These are phyloP conservation scores for Aspergillus fischeri DNA, from an alignment of 2,329 filamentous ascomycete genomes.

Conservation along the genomic window DNA sequence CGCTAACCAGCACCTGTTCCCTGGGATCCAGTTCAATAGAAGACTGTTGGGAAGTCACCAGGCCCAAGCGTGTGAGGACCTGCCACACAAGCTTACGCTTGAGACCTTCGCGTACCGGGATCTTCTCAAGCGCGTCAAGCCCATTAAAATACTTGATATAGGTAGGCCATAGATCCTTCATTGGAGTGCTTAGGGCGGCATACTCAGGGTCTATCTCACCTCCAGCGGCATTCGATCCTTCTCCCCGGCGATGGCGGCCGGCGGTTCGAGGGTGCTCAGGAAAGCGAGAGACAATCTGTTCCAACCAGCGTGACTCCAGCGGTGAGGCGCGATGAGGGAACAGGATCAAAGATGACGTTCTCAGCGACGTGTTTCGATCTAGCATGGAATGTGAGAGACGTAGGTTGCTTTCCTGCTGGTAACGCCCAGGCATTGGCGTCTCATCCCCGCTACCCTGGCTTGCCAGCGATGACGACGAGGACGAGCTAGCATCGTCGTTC, in stretches of 20 bases:
- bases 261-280: conserved; percentile 21
- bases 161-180: conserved; percentile 65
- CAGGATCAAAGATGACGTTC: conserved; percentile 64
- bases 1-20: conserved; percentile 53
- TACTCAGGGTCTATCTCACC: conserved; percentile 19
- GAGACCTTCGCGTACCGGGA: conserved; percentile 78
- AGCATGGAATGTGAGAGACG: conserved; percentile 31
- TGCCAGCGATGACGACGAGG: conserved; percentile 36
- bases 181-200: conserved; percentile 22
- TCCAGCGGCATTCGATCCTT: conserved; percentile 9
- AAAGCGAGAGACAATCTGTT: conserved; percentile 41
- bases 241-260: conserved; percentile 12
- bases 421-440: conserved; percentile 32
- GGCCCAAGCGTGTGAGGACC: conserved; percentile 61
- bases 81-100: conserved; percentile 66
- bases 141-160: conserved; percentile 89
- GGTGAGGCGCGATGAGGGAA: conserved; percentile 75
- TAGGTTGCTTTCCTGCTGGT: conserved; percentile 22
- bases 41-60: conserved; percentile 48
- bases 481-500: conserved; percentile 29
- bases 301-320: conserved; percentile 68
- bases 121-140: conserved; percentile 74
- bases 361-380: conserved; percentile 29
- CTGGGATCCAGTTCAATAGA: conserved; percentile 27
- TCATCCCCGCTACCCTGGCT: conserved; percentile 37